phyloP scores from a whole-genome alignment of 306 rosid species.

The Fragaria iinumae region DNA sequence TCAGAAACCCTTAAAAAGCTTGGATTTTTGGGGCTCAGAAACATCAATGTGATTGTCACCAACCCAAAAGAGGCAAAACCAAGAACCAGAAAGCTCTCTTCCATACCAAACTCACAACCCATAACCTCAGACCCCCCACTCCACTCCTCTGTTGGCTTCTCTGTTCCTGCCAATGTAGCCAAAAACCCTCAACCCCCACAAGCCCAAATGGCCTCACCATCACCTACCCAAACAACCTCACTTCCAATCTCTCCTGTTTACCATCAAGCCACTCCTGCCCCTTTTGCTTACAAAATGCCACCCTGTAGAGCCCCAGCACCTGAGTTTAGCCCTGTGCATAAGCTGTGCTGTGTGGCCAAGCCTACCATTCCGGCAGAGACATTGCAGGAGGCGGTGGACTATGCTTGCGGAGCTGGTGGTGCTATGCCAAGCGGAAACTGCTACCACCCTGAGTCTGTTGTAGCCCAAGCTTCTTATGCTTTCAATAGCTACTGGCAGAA shows the following conservation, averaged over 20 bases:
- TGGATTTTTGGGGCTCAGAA: constrained; percentile 44
- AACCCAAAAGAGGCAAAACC: constrained; percentile 32
- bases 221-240: neutral
- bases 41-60: constrained; percentile 32
- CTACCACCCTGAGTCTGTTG: constrained; percentile 56
- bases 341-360: constrained; percentile 93
- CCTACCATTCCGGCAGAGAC: constrained; percentile 76
- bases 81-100: constrained; percentile 54
- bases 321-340: constrained; percentile 33
- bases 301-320: constrained; percentile 73
- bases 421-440: constrained; percentile 66
- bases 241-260: constrained; percentile 33
- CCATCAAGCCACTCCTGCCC: constrained; percentile 53
- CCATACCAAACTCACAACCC: constrained; percentile 56
- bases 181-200: constrained; percentile 34
- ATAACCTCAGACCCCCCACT: constrained; percentile 52
- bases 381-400: constrained; percentile 73
- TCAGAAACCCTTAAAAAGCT: constrained; percentile 48
- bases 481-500: constrained; percentile 97
- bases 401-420: constrained; percentile 90
- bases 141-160: constrained; percentile 41
- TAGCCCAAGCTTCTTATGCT: constrained; percentile 90
- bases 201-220: constrained; percentile 25
- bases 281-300: constrained; percentile 45
- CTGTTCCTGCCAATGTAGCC: constrained; percentile 46